Evolutionary conservation across 768 basidiomycete species (phyloP), one percentile per base, ranked within the genome.

Genomic region (Kwoniella dendrophila): DNA sequence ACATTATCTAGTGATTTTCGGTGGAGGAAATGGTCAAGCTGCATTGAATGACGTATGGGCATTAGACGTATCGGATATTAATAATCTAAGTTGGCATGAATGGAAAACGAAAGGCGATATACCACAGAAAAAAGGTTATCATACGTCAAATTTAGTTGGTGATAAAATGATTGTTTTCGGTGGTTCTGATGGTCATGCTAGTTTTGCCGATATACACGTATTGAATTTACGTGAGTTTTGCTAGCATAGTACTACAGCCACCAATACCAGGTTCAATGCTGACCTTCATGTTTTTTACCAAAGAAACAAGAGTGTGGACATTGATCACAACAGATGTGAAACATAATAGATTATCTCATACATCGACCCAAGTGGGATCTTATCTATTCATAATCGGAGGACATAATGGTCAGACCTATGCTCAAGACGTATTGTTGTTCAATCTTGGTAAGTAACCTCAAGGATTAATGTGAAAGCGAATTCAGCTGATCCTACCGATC

Each of bases 41-140:
- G 92, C 94, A 0, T 82, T 96, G 57, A 90, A 90, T 68, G 93
- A 96, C 76, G 81, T 94, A 20, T 95, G 92, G 92, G 86, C 88
- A 16, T 81, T 95, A 24, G 90, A 95, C 59, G 85, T 88, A 0
- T 83, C 80, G 33, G 80, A 82, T 52, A 70, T 69, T 0, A 80
- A 81, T 4, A 76, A 77, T 43, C 79, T 88, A 78, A 81, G 80
- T 30, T 89, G 88, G 89, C 82, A 83, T 41, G 78, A 86, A 64
- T 70, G 90, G 47, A 68, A 83, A 68, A 86, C 88, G 1, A 70
- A 74, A 0, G 86, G 87, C 0, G 80, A 82, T 34, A 59, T 71
- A 2, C 78, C 77, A 44, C 72, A 70, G 57, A 69, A 69, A 56
- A 78, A 77, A 57, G 94, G 93, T 0, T 97, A 97, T 72, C 93